phyloP scores from a whole-genome alignment of 345 rosid species.

The Acer negundo region DNA sequence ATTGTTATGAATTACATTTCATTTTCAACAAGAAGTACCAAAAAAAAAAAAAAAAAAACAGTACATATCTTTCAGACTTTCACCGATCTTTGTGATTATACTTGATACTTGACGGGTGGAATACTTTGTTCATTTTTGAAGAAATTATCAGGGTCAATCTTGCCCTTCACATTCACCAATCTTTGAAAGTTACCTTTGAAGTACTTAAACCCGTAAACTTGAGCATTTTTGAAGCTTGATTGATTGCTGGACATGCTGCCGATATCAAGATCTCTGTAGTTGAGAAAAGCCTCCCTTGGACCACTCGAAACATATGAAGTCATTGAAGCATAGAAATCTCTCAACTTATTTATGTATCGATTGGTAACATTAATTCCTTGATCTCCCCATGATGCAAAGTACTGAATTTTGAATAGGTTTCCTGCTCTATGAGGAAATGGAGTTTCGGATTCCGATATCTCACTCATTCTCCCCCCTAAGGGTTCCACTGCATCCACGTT shows the following conservation, averaged over 20 bases:
- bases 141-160: conserved; percentile 43
- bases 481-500: conserved; percentile 36
- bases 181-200: conserved; percentile 29
- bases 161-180: conserved; percentile 37
- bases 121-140: conserved; percentile 51
- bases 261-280: conserved; percentile 35
- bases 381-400: conserved; percentile 34
- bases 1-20: too few species aligned
- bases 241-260: conserved; percentile 2
- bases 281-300: conserved; percentile 55
- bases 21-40: too few species aligned
- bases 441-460: conserved; percentile 31
- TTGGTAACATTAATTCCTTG: conserved; percentile 3
- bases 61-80: too few species aligned
- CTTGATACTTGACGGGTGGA: conserved; percentile 8
- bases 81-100: too few species aligned
- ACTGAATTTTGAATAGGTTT: conserved; percentile 44
- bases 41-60: too few species aligned
- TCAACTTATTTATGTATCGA: conserved; percentile 26
- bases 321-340: conserved; percentile 42
- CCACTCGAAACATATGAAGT: conserved; percentile 54
- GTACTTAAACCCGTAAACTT: conserved; percentile 23
- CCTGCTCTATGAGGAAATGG: conserved; percentile 64
- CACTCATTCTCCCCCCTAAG: conserved; percentile 67
- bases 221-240: neutral